Conservation (phyloP, 2,329 filamentous ascomycete species). For the Periconia macrospinosa region DNA sequence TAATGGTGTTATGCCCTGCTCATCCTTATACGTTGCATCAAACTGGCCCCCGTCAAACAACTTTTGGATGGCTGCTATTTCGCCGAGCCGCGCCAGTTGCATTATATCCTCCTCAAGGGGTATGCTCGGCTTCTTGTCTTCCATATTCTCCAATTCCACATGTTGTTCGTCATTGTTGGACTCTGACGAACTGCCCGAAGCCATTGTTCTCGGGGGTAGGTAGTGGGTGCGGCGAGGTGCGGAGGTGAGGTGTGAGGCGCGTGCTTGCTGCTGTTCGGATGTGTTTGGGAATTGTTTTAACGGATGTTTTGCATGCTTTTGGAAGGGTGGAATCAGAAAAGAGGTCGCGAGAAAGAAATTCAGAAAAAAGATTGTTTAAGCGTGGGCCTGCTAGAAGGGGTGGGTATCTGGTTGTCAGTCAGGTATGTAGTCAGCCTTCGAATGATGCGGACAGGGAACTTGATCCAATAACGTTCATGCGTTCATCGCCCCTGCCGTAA, state of each 20-base stretch:
- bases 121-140: slow-evolving; percentile 39
- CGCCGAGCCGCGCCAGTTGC: slow-evolving; percentile 88
- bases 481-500: neutral
- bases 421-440: neutral
- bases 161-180: slow-evolving; percentile 30
- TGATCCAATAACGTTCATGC: neutral
- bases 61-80: slow-evolving; percentile 83
- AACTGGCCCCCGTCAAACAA: slow-evolving; percentile 82
- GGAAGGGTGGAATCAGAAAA: neutral
- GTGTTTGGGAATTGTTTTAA: neutral
- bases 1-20: slow-evolving; percentile 91
- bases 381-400: neutral
- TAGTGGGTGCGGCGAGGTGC: slow-evolving; percentile 20
- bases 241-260: neutral
- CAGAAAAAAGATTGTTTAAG: neutral
- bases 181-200: slow-evolving; percentile 21
- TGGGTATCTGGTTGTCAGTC: neutral
- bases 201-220: slow-evolving; percentile 15
- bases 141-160: slow-evolving; percentile 42
- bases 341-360: no score
- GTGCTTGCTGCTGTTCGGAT: neutral
- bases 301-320: neutral
- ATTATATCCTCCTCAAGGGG: slow-evolving; percentile 81
- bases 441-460: no score
- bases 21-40: slow-evolving; percentile 81